phyloP scores from a whole-genome alignment of 1,284 basidiomycete genomes.

The Dichomitus squalens region DNA sequence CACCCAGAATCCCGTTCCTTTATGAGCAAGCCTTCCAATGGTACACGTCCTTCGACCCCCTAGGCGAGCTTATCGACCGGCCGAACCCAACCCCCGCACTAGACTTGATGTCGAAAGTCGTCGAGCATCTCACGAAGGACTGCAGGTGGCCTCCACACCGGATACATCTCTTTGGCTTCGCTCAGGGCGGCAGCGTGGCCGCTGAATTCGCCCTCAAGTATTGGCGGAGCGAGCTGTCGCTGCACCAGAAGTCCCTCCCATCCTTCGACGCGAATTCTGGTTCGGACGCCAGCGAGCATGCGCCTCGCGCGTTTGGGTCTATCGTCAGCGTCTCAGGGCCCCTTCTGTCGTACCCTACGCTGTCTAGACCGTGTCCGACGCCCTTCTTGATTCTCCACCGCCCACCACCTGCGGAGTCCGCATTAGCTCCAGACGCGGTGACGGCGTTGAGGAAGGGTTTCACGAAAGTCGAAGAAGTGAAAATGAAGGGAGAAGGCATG shows the following conservation, averaged over 20 bases:
- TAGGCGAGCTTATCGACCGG: conserved; percentile 71
- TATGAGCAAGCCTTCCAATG: conserved; percentile 84
- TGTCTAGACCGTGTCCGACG: conserved; percentile 52
- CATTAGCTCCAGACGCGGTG: conserved; percentile 47
- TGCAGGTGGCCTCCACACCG: conserved; percentile 68
- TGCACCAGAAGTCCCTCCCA: conserved; percentile 25
- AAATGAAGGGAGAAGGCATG: conserved; percentile 62
- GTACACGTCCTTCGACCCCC: conserved; percentile 82
- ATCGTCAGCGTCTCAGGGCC: conserved; percentile 72
- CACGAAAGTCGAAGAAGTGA: conserved; percentile 48
- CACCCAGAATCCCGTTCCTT: conserved; percentile 74
- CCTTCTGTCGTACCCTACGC: conserved; percentile 75
- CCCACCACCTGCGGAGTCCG: conserved; percentile 44
- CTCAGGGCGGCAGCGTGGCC: conserved; percentile 84
- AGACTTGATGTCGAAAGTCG: conserved; percentile 52
- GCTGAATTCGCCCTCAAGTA: conserved; percentile 63
- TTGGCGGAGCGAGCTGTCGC: conserved; percentile 46
- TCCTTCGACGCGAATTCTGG: conserved; percentile 1
- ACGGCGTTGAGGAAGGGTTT: conserved; percentile 64
- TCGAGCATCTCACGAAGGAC: conserved; percentile 58
- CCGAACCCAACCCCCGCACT: conserved; percentile 76
- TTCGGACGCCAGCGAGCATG: conserved; percentile 1
- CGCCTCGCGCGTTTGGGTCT: conserved; percentile 54
- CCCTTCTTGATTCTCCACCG: conserved; percentile 69
- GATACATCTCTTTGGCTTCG: conserved; percentile 90